Conservation (phyloP, 1,139 yeast species). For the Saccharomycopsis hybrid region DNA sequence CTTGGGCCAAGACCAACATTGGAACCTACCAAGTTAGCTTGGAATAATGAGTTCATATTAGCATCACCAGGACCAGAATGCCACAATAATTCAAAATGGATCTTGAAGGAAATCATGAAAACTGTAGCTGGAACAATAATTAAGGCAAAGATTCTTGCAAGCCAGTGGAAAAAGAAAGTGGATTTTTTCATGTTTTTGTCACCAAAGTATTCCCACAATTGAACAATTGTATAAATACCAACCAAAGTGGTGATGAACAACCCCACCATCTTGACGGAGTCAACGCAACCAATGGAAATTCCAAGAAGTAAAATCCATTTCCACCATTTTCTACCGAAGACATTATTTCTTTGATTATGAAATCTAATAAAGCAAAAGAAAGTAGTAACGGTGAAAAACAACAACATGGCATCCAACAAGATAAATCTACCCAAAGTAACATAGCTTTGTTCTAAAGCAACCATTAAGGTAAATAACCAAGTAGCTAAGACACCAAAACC, state of each 20-base stretch:
- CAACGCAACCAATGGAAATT: conserved; percentile 63
- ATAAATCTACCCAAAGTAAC: conserved; percentile 89
- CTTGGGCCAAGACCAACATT: conserved; percentile 83
- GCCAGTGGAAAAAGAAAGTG: conserved; percentile 55
- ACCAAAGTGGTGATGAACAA: conserved; percentile 66
- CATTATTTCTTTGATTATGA: conserved; percentile 59
- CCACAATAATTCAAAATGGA: conserved; percentile 66
- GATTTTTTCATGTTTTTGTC: conserved; percentile 47
- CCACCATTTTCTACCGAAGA: conserved; percentile 87
- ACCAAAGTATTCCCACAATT: conserved; percentile 63
- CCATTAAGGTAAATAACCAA: conserved; percentile 87
- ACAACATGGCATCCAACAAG: conserved; percentile 90
- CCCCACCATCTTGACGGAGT: conserved; percentile 86
- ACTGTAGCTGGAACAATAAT: conserved; percentile 57
- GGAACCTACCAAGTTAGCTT: conserved; percentile 82
- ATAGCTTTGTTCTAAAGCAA: conserved; percentile 77
- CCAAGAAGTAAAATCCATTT: conserved; percentile 83
- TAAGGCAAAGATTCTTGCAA: conserved; percentile 53
- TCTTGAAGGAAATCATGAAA: conserved; percentile 59
- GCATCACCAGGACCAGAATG: conserved; percentile 93
- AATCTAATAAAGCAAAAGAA: conserved; percentile 72
- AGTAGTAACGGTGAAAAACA: conserved; percentile 85
- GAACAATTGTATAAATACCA: conserved; percentile 70
- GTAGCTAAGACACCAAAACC: conserved; percentile 76
- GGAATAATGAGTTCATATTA: conserved; percentile 93